Evolutionary conservation across 352 stramenopile genomes (phyloP).

Genomic region (Phytophthora tentaculata): DNA sequence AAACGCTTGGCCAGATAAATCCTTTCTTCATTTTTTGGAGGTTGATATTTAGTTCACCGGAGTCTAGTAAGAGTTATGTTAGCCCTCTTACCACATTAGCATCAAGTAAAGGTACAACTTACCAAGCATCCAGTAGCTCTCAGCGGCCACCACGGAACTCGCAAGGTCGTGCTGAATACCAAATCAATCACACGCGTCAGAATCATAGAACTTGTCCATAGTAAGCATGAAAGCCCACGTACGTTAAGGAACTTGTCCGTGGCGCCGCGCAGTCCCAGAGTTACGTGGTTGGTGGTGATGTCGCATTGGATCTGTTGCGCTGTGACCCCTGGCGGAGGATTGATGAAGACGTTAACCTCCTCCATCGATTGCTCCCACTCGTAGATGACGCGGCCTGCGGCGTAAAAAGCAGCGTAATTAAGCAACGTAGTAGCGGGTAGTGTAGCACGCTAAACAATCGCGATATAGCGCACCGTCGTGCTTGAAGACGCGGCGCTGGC

Average conservation of each 20-base stretch:
- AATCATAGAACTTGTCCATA: not conserved
- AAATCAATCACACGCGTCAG: slow-evolving; percentile 1
- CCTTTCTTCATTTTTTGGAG: slow-evolving; percentile 97
- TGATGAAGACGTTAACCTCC: slow-evolving; percentile 96
- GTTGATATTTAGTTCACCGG: slow-evolving; percentile 91
- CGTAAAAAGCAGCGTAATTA: not conserved
- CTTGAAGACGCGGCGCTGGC: slow-evolving; percentile 71
- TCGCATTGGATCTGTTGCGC: slow-evolving; percentile 87
- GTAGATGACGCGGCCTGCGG: slow-evolving; percentile 89
- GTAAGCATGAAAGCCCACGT: slow-evolving; percentile 8
- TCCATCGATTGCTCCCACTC: slow-evolving; percentile 97
- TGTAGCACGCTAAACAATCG: too few relatives aligned
- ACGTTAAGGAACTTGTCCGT: slow-evolving; percentile 94
- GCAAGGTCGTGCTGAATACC: slow-evolving; percentile 87
- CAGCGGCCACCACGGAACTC: slow-evolving; percentile 91
- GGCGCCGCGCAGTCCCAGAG: slow-evolving; percentile 88
- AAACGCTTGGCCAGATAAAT: slow-evolving; percentile 93
- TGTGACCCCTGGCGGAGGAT: slow-evolving; percentile 83
- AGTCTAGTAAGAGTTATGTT: slow-evolving; percentile 55
- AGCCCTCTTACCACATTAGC: not conserved
- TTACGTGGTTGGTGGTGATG: slow-evolving; percentile 91
- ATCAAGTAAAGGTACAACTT: not conserved
- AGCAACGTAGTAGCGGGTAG: too few relatives aligned
- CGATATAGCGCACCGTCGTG: slow-evolving; percentile 55
- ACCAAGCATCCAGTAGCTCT: slow-evolving; percentile 98